Evolutionary conservation across 345 rosid species (phyloP), one percentile per base, ranked within the genome.

Genomic region (Euclidium syriacum): DNA sequence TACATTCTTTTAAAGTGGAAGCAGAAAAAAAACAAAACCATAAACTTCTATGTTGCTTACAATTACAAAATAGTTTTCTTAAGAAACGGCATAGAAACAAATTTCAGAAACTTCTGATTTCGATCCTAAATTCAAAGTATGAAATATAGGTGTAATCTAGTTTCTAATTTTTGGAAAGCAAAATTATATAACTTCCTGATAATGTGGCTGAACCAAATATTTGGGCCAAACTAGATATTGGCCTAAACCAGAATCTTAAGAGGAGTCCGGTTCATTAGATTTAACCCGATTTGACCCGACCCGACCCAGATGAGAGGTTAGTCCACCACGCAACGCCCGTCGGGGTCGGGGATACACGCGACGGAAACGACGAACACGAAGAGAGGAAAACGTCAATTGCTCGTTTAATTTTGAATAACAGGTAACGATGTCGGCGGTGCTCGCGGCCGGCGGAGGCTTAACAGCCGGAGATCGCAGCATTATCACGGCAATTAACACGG

Each of bases 401-500:
- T 57, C 48, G 60, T 49, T 63, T 24, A 30, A 18, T 8, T 70
- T 29, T 8, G 33, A 53, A 47, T 18, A 15, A 24, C 51, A 30
- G 29, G 14, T n/a, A 33, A 48, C 33, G 18, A 70, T 70, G 74
- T 62, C 69, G 58, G 64, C 64, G 44, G 52, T 62, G 0, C 64
- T 70, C 46, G 10, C 52, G 0, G 46, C 74, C 58, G 70, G 73
- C 64, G 90, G 81, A 16, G 79, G 67, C 20, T 80, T 83, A 26
- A 75, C 83, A 22, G 64, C 72, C 18, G 71, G 70, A 35, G 84
- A 87, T 43, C 86, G 94, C 22, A 75, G 71, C 70, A 65, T 87
- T 57, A 68, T 87, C 18, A 75, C 75, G 27, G 73, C 83, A n/a
- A 78, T 87, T 7, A 89, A 82, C 64, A 79, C 82, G 18, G 90